These are phyloP conservation scores for Sporobolomyces pararoseus DNA, from an alignment of 768 basidiomycete species.

Conservation along the genomic window DNA sequence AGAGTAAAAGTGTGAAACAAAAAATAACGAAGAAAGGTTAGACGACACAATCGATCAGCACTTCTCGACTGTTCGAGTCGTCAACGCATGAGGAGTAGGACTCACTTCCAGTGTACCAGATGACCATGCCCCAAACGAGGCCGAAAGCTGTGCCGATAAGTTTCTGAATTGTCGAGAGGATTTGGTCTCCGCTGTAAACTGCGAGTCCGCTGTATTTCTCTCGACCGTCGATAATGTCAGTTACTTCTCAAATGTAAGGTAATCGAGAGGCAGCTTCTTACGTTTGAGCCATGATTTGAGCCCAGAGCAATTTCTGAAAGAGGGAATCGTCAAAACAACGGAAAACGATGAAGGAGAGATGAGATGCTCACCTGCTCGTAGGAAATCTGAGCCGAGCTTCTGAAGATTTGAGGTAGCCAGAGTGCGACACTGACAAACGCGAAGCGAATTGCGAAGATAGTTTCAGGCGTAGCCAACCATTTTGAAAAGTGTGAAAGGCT, in stretches of 20 bases:
- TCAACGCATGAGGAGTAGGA: neutral
- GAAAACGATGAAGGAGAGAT: too few species aligned
- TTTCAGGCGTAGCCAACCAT: slow-evolving; percentile 32
- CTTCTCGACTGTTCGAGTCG: too few species aligned
- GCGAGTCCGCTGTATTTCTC: slow-evolving; percentile 47
- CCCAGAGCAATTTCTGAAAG: slow-evolving; percentile 52
- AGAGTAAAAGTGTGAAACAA: too few species aligned
- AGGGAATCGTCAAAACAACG: too few species aligned
- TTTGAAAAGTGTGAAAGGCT: slow-evolving; percentile 10
- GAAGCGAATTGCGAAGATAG: slow-evolving; percentile 57
- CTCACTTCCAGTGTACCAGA: neutral
- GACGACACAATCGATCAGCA: too few species aligned
- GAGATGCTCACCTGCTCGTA: slow-evolving; percentile 3
- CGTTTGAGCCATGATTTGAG: slow-evolving; percentile 62
- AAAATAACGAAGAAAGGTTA: too few species aligned
- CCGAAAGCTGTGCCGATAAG: slow-evolving; percentile 54
- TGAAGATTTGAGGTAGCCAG: slow-evolving; percentile 57
- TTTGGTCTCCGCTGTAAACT: slow-evolving; percentile 60
- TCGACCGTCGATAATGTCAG: too few species aligned
- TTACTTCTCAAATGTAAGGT: too few species aligned
- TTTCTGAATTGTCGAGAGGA: slow-evolving; percentile 53
- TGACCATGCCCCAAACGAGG: slow-evolving; percentile 53
- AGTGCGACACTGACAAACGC: slow-evolving; percentile 55
- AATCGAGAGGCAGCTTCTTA: too few species aligned
- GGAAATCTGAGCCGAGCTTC: slow-evolving; percentile 49